Conservation (phyloP, 2,329 filamentous ascomycete genomes). For the Pleochaeta shiraiana region DNA sequence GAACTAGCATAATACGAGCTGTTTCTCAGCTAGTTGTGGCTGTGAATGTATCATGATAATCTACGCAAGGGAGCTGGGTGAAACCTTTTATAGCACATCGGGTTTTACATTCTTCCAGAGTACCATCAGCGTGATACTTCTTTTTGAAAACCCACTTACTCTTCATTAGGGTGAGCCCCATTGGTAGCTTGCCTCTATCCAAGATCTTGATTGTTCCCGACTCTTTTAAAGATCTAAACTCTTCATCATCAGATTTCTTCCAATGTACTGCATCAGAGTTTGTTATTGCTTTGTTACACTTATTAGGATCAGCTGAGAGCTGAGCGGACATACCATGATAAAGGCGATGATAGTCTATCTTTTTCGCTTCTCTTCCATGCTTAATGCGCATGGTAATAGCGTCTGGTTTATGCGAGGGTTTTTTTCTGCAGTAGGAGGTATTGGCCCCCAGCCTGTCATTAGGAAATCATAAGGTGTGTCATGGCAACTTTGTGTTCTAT, state of each 20-base stretch:
- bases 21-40: not conserved
- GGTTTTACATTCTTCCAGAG: not conserved
- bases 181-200: not conserved
- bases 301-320: not conserved
- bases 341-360: not conserved
- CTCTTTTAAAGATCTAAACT: not conserved
- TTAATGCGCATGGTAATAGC: not conserved
- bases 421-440: not conserved
- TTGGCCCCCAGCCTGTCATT: not conserved
- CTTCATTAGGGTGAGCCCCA: not conserved
- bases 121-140: not conserved
- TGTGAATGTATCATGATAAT: slow-evolving; percentile 1
- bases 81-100: not conserved
- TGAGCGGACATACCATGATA: not conserved
- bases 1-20: not conserved
- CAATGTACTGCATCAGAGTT: not conserved
- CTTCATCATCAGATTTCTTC: not conserved
- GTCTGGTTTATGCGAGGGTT: not conserved
- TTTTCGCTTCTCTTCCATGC: not conserved
- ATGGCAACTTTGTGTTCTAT: not conserved
- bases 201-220: not conserved
- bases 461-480: not conserved
- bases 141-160: not conserved
- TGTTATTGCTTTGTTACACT: not conserved
- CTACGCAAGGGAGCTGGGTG: too few relatives aligned